Evolutionary conservation across 208 protist species (phyloP).

Genomic region (Wallacemonas sp.): DNA sequence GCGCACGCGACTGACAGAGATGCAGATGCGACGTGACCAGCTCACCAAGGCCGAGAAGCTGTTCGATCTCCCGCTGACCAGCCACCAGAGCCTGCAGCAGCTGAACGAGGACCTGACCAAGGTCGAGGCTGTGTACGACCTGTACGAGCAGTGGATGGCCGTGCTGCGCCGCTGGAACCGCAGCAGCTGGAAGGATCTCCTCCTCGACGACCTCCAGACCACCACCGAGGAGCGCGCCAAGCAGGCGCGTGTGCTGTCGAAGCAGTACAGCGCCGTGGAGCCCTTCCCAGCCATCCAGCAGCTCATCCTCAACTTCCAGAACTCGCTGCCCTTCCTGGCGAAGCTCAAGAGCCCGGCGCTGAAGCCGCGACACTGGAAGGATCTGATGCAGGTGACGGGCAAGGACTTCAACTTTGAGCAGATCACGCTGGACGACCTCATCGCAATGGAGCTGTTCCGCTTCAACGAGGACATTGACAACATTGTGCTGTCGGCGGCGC

Average conservation of each 20-base stretch:
- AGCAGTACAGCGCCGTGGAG: constrained; percentile 85
- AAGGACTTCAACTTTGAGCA: constrained; percentile 95
- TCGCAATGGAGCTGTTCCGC: constrained; percentile 97
- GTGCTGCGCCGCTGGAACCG: constrained; percentile 94
- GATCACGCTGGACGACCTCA: constrained; percentile 97
- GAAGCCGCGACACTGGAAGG: constrained; percentile 96
- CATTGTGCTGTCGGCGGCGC: constrained; percentile 91
- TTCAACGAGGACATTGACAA: constrained; percentile 95
- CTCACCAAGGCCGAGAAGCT: constrained; percentile 96
- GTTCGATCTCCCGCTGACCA: constrained; percentile 95
- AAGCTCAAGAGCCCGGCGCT: constrained; percentile 98
- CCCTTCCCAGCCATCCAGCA: constrained; percentile 92
- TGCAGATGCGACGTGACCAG: constrained; percentile 85
- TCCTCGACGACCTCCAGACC: constrained; percentile 93
- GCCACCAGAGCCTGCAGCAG: constrained; percentile 90
- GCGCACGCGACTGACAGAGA: constrained; percentile 68
- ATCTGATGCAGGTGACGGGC: constrained; percentile 95
- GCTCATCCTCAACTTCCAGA: constrained; percentile 94
- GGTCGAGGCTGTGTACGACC: constrained; percentile 92
- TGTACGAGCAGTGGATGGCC: constrained; percentile 93
- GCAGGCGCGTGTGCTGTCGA: constrained; percentile 81
- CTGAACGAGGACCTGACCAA: constrained; percentile 91
- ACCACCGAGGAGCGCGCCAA: constrained; percentile 93
- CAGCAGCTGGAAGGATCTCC: constrained; percentile 97
- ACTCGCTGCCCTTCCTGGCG: constrained; percentile 95